Evolutionary conservation across 345 rosid species (phyloP).

Genomic region (Pugionium cornutum): DNA sequence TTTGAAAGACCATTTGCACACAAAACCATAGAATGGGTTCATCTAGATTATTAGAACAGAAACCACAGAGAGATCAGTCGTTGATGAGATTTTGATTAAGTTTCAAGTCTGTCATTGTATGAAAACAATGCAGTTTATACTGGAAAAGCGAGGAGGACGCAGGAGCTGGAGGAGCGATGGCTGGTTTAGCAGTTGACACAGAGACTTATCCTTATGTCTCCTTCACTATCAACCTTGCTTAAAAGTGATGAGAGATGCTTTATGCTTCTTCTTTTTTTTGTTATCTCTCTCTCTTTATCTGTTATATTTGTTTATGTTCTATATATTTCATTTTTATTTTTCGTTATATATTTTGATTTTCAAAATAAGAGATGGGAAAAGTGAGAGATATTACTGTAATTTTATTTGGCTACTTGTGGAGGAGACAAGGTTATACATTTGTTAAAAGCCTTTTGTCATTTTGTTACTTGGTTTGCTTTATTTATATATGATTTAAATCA

Average conservation of each 20-base stretch:
- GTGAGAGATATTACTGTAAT: slow-evolving; percentile 40
- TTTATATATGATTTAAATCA: background rate
- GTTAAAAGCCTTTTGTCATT: slow-evolving; percentile 32
- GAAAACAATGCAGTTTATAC: slow-evolving; percentile 58
- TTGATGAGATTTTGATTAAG: background rate
- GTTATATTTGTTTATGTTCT: slow-evolving; percentile 40
- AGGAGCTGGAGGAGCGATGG: slow-evolving; percentile 72
- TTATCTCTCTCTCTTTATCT: slow-evolving; percentile 17
- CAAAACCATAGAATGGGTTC: background rate
- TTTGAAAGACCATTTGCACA: background rate
- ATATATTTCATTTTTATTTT: slow-evolving; percentile 22
- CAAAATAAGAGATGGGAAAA: slow-evolving; percentile 33
- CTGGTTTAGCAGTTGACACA: slow-evolving; percentile 75
- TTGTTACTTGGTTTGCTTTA: slow-evolving; percentile 23
- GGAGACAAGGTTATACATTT: slow-evolving; percentile 31
- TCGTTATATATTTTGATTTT: slow-evolving; percentile 34
- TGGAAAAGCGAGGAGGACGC: slow-evolving; percentile 93
- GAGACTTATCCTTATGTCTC: slow-evolving; percentile 86
- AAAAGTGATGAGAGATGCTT: slow-evolving; percentile 42
- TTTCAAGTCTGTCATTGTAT: slow-evolving; percentile 6
- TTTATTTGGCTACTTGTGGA: slow-evolving; percentile 31
- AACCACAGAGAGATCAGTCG: no score
- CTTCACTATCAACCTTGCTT: slow-evolving; percentile 87
- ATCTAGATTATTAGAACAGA: background rate
- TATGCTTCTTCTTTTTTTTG: slow-evolving; percentile 23